phyloP scores from a whole-genome alignment of 768 basidiomycete genomes.

The Lactarius sanguifluus region DNA sequence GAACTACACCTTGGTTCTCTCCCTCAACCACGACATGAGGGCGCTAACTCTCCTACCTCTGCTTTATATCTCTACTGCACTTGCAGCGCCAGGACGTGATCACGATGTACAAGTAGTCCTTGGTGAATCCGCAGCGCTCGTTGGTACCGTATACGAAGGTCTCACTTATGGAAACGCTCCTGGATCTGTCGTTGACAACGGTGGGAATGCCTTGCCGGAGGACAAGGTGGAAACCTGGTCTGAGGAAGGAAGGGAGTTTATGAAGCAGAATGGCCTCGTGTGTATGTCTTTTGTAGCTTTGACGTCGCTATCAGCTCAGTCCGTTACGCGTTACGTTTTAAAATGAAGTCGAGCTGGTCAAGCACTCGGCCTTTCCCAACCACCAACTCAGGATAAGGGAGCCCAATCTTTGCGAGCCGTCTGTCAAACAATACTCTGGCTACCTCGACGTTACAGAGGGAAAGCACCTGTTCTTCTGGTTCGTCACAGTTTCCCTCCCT shows the following conservation, averaged over 20 bases:
- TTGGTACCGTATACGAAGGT: conserved; percentile 25
- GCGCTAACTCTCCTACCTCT: conserved; percentile 38
- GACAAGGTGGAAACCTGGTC: conserved; percentile 57
- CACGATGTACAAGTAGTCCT: conserved; percentile 49
- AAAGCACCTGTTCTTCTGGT: conserved; percentile 63
- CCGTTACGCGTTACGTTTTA: neutral
- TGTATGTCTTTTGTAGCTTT: conserved; percentile 47
- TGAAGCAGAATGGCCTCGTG: conserved; percentile 66
- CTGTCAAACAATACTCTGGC: conserved; percentile 53
- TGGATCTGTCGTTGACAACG: conserved; percentile 42
- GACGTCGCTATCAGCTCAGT: neutral
- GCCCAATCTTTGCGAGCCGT: conserved; percentile 50
- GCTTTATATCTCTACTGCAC: conserved; percentile 38
- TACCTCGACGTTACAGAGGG: conserved; percentile 57
- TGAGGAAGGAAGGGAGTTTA: conserved; percentile 60
- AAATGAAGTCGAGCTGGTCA: conserved; percentile 42
- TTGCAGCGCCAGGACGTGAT: conserved; percentile 43
- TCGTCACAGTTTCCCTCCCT: conserved; percentile 19
- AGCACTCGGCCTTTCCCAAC: conserved; percentile 39
- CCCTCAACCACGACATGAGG: conserved; percentile 40
- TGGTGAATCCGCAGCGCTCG: conserved; percentile 32
- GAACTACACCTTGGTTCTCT: neutral
- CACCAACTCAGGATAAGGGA: conserved; percentile 43
- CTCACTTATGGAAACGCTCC: conserved; percentile 26
- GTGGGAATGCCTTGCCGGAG: conserved; percentile 44